Conservation (phyloP, 176 grass and related monocot species). For the Oryza australiensis region DNA sequence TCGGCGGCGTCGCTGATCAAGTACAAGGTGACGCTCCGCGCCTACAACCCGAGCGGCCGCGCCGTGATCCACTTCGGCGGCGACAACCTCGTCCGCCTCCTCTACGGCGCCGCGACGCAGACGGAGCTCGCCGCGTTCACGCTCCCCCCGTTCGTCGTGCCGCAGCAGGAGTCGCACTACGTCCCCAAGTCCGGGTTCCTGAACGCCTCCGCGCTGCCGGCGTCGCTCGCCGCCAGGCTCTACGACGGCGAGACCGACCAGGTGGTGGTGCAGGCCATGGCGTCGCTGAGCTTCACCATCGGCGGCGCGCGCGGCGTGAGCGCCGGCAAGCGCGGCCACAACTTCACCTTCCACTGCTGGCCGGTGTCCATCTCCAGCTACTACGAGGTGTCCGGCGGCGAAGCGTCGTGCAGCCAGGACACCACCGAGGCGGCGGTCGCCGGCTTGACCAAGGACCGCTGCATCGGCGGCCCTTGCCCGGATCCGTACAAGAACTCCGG, state of each 20-base stretch:
- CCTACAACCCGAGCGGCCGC: conserved; percentile 24
- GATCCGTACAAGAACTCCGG: neutral
- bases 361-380: conserved; percentile 11
- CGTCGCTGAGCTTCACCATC: conserved; percentile 8
- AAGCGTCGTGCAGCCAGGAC: neutral
- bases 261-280: conserved; percentile 7
- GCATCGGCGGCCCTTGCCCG: neutral
- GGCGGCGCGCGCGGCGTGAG: neutral
- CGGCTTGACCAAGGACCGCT: neutral
- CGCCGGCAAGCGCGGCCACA: neutral
- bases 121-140: neutral
- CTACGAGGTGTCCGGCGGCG: neutral
- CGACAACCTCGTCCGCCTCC: neutral
- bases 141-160: neutral
- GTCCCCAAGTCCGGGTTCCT: neutral
- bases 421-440: neutral
- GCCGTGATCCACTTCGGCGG: conserved; percentile 7
- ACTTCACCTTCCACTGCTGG: conserved; percentile 24
- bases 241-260: conserved; percentile 12
- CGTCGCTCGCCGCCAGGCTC: neutral
- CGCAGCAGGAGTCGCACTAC: neutral
- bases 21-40: neutral
- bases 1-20: neutral
- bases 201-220: neutral
- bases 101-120: neutral